Percentiles rank a stretch among this genome's conserved stretches.
Evolutionary conservation across 352 stramenopile species (phyloP).

Genomic region (Globisporangium polare): DNA sequence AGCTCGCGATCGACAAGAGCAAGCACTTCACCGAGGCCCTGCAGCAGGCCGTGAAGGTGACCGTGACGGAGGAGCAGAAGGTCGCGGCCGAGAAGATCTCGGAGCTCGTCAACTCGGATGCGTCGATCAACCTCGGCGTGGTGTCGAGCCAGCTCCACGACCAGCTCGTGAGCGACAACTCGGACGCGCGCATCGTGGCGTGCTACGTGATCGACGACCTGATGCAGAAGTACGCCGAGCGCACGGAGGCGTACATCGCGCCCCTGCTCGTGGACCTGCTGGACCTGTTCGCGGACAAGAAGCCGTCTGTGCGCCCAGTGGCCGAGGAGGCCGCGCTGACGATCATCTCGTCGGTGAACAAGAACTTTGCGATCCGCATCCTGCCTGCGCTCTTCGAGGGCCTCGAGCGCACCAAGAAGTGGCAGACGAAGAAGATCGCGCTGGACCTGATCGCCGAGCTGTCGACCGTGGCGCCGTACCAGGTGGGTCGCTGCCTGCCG

Average conservation of each 20-base stretch:
- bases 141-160: slow-evolving; percentile 69
- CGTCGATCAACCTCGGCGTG: slow-evolving; percentile 66
- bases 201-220: slow-evolving; percentile 78
- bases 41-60: slow-evolving; percentile 67
- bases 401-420: slow-evolving; percentile 89
- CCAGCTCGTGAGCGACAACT: slow-evolving; percentile 45
- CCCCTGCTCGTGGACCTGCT: slow-evolving; percentile 67
- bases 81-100: slow-evolving; percentile 83
- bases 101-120: slow-evolving; percentile 71
- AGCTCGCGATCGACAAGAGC: slow-evolving; percentile 87
- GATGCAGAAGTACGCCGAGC: slow-evolving; percentile 84
- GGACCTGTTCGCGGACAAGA: slow-evolving; percentile 85
- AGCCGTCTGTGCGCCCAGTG: slow-evolving; percentile 58
- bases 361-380: slow-evolving; percentile 81
- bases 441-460: slow-evolving; percentile 94
- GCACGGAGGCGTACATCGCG: slow-evolving; percentile 72
- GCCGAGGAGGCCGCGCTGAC: slow-evolving; percentile 76
- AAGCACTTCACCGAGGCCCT: slow-evolving; percentile 88
- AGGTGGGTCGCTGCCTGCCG: slow-evolving; percentile 94
- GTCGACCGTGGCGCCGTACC: slow-evolving; percentile 89
- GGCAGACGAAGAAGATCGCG: slow-evolving; percentile 96
- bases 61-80: slow-evolving; percentile 68
- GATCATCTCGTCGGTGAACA: slow-evolving; percentile 79
- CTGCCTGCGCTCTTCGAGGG: slow-evolving; percentile 92
- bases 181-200: slow-evolving; percentile 64